Evolutionary conservation across 306 rosid genomes (phyloP), one percentile per base, ranked within the genome.

Genomic region (Cucumis sativus): DNA sequence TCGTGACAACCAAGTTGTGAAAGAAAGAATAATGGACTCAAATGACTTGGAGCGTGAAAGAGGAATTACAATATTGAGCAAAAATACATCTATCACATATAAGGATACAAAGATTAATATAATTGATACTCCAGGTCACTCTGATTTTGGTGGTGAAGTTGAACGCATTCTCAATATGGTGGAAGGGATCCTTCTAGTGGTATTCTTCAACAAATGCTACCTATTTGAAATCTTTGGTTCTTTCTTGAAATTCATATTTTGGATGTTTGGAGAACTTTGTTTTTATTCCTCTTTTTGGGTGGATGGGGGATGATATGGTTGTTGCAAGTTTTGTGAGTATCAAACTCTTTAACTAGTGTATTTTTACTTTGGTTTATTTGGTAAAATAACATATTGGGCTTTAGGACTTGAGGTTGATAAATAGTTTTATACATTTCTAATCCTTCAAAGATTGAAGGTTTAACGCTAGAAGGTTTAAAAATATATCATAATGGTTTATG

Each of bases 121-220:
- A 21, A 95, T 95, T 45, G 99, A 95, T 83, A 92, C 99, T 76
- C 99, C 99, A 10, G 99, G 99, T 62, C 99, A 95, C 86, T 95
- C 99, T 73, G 99, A 95, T 88, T 95, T 95, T 43, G 97, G 99
- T 23, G 97, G 99, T 60, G 97, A 95, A 87, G 99, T 95, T 35
- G 99, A 95, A 80, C 97, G 99, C 47, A 88, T 95, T 69, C 88
- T 95, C 75, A 95, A 95, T 85, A 95, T 95, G 99, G 99, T 95
- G 87, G 99, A 95, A 88, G 99, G 99, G 85, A 85, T 95, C 85
- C 97, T 95, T 81, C 79, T 95, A 79, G 99, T 95, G 99, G 99
- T 91, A 91, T 75, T 77, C 15, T 75, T 57, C 74, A 74, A 80
- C 45, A 68, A 68, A 67, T 67, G 64, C 40, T 52, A 13, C 75